Conservation (phyloP, 805 yeast species). For the Sungouiozyma intestinalis region DNA sequence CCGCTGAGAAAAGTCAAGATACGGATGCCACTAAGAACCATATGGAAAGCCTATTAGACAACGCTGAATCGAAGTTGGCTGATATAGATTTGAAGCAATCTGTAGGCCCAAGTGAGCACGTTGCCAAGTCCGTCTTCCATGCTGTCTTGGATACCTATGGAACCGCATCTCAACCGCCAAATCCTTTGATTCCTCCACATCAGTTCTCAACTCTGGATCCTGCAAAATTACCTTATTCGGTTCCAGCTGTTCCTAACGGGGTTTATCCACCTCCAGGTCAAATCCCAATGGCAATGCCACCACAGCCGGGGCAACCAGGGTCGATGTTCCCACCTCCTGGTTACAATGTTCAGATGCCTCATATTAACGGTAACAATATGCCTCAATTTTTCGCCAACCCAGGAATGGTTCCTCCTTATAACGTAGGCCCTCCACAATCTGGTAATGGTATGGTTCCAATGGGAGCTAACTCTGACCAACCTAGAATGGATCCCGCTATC, state of each 20-base stretch:
- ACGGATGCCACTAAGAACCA: not conserved
- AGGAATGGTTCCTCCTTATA: not conserved
- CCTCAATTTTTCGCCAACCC: not conserved
- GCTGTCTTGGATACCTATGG: constrained; percentile 27
- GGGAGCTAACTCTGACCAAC: not conserved
- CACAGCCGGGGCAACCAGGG: constrained; percentile 1
- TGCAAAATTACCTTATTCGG: constrained; percentile 19
- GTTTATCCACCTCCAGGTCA: not conserved
- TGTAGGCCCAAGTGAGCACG: constrained; percentile 11
- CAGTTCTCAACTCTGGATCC: constrained; percentile 9
- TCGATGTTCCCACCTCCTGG: not conserved
- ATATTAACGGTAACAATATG: not conserved
- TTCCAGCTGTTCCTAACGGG: constrained; percentile 14
- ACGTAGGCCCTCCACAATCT: not conserved
- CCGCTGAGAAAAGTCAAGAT: constrained; percentile 4
- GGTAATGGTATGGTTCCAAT: not conserved
- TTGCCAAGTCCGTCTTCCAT: constrained; percentile 26
- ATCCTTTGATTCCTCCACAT: constrained; percentile 3
- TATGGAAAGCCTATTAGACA: not conserved
- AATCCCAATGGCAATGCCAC: constrained; percentile 3
- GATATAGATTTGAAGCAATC: constrained; percentile 16
- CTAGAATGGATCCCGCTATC: not conserved
- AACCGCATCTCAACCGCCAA: constrained; percentile 6
- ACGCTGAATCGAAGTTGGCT: not conserved
- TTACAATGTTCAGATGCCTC: not conserved